Evolutionary conservation across 371 early-diverging fungal species (phyloP).

Genomic region (Gilbertella persicaria): DNA sequence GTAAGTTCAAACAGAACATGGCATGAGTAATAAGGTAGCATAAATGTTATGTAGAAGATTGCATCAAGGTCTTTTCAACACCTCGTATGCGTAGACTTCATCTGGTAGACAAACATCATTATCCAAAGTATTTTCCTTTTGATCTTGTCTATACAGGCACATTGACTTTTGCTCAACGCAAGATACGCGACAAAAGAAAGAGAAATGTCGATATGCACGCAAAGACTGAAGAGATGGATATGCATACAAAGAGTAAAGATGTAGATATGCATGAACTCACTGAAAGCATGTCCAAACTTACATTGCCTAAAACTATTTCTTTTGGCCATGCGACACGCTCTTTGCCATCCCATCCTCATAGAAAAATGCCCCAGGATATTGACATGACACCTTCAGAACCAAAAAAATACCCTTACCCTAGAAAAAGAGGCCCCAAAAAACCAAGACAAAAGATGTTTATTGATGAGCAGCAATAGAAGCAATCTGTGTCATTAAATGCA

Average conservation of each 20-base stretch:
- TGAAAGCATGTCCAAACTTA: conserved; percentile 24
- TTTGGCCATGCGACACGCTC: conserved; percentile 28
- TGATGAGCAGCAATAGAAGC: conserved; percentile 39
- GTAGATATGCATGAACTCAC: conserved; percentile 25
- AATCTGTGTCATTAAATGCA: conserved; percentile 64
- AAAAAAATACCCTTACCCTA: background rate
- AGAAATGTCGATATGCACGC: conserved; percentile 1
- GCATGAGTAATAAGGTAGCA: conserved; percentile 51
- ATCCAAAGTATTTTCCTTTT: conserved; percentile 68
- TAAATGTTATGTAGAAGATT: conserved; percentile 72
- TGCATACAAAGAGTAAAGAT: conserved; percentile 1
- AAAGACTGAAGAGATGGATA: background rate
- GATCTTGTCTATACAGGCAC: conserved; percentile 59
- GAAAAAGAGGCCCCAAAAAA: conserved; percentile 9
- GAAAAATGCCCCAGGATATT: background rate
- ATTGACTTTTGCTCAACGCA: conserved; percentile 39
- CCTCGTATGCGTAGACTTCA: conserved; percentile 62
- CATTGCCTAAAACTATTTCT: conserved; percentile 36
- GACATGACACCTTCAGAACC: conserved; percentile 1
- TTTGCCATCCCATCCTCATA: conserved; percentile 1
- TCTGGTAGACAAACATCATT: conserved; percentile 68
- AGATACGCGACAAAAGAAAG: conserved; percentile 4
- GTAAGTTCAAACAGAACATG: conserved; percentile 33
- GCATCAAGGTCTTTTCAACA: conserved; percentile 48
- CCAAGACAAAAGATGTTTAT: conserved; percentile 7